A percentile compares a stretch with the other conserved stretches of the same genome.
These are phyloP conservation scores for Aphanoascus verrucosus DNA, from an alignment of 2,329 filamentous ascomycete genomes.

Conservation along the genomic window DNA sequence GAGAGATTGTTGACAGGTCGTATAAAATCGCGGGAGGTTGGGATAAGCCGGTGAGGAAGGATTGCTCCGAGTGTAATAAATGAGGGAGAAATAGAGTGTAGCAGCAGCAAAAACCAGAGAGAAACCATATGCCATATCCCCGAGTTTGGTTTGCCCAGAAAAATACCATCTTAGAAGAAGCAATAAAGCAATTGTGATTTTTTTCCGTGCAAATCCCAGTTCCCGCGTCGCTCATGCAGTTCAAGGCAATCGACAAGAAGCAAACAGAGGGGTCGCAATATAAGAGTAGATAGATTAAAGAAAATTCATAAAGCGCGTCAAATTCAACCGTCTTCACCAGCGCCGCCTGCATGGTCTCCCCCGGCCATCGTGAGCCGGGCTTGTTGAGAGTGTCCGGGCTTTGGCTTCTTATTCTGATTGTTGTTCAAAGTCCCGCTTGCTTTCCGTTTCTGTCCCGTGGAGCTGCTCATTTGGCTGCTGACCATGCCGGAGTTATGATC, in stretches of 20 bases:
- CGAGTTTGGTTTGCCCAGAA: constrained; percentile 5
- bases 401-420: constrained; percentile 43
- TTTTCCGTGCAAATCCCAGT: constrained; percentile 6
- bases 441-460: constrained; percentile 42
- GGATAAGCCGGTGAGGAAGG: not conserved
- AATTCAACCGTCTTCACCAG: constrained; percentile 42
- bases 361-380: constrained; percentile 30
- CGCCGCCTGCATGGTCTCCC: constrained; percentile 29
- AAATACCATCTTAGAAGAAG: constrained; percentile 2
- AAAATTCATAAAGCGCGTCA: constrained; percentile 9
- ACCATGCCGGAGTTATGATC: not conserved
- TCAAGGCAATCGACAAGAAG: constrained; percentile 9
- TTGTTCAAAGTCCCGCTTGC: constrained; percentile 31
- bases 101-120: constrained; percentile 12
- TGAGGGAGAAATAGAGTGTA: not conserved
- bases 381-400: constrained; percentile 30
- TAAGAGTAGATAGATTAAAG: constrained; percentile 15
- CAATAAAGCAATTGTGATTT: constrained; percentile 1
- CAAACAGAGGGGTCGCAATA: constrained; percentile 17
- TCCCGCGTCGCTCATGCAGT: constrained; percentile 14
- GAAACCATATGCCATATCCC: constrained; percentile 14
- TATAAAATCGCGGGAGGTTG: not conserved
- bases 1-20: not conserved
- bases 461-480: constrained; percentile 20
- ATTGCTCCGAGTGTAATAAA: constrained; percentile 11